Percentiles rank a stretch among this genome's conserved stretches.
Evolutionary conservation across 495 filamentous ascomycete species (phyloP).

Genomic region (Podospora appendiculata): DNA sequence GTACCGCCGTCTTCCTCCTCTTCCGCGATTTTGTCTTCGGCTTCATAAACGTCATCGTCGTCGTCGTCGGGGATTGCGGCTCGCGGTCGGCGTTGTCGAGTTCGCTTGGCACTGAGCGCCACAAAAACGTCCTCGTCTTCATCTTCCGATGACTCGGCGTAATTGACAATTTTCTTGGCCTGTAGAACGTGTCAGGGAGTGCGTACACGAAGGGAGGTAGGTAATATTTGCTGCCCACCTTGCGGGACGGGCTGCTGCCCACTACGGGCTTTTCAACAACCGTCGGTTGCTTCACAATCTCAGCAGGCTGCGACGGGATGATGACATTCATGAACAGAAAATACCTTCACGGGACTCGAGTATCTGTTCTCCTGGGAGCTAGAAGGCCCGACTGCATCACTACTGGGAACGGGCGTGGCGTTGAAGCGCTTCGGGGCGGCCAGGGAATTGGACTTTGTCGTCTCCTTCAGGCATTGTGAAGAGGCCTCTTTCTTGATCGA

Average conservation of each 20-base stretch:
- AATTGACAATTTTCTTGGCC: constrained; percentile 51
- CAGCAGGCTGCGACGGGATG: constrained; percentile 12
- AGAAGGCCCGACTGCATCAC: constrained; percentile 52
- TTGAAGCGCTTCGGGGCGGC: constrained; percentile 27
- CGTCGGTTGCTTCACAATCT: constrained; percentile 21
- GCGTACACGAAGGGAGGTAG: not conserved
- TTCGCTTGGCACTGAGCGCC: constrained; percentile 26
- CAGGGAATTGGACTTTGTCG: constrained; percentile 37
- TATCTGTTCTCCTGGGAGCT: constrained; percentile 50
- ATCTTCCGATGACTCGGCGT: constrained; percentile 58
- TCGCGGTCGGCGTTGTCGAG: constrained; percentile 23
- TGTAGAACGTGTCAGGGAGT: constrained; percentile 18
- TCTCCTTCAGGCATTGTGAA: constrained; percentile 35
- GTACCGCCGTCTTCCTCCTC: constrained; percentile 50
- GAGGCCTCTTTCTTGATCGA: constrained; percentile 12
- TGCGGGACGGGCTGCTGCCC: constrained; percentile 53
- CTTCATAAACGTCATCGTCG: constrained; percentile 51
- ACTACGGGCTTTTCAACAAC: constrained; percentile 10
- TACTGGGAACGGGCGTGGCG: constrained; percentile 73
- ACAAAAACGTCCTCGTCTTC: constrained; percentile 53
- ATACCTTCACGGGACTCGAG: constrained; percentile 36
- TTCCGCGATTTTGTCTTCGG: constrained; percentile 47
- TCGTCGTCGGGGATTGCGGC: constrained; percentile 40
- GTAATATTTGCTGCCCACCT: constrained; percentile 30
- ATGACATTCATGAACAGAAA: constrained; percentile 22